Percentiles rank a stretch among this genome's conserved stretches.
Evolutionary conservation across 148 eudicot genomes (phyloP).

Genomic region (Heliamphora exappendiculata): DNA sequence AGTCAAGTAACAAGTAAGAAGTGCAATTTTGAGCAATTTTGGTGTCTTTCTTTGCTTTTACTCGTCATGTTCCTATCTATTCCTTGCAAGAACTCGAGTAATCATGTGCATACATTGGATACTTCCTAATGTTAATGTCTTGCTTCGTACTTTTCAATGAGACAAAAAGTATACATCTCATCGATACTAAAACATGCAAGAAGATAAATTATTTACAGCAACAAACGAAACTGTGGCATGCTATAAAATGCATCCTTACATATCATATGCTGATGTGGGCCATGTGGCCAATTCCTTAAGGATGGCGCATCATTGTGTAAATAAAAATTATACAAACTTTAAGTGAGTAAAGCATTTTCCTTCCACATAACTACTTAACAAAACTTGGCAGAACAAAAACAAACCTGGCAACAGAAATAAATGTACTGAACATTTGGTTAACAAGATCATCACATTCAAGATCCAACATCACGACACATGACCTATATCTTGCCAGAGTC

Average conservation of each 20-base stretch:
- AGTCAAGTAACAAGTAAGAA: neutral
- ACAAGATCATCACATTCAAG: constrained; percentile 95
- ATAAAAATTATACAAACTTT: neutral
- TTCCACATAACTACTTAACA: neutral
- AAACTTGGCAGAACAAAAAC: constrained; percentile 7
- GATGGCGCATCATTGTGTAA: neutral
- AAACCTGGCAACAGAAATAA: constrained; percentile 79
- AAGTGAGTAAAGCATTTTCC: neutral
- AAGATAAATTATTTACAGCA: neutral
- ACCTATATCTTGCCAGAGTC: constrained; percentile 90
- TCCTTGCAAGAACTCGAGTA: neutral
- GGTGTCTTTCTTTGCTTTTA: neutral
- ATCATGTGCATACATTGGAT: neutral
- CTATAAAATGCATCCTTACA: neutral
- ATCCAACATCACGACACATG: constrained; percentile 96
- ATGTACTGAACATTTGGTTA: constrained; percentile 77
- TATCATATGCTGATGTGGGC: neutral
- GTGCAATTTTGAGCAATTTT: neutral
- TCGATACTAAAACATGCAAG: too few relatives aligned
- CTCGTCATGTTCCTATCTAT: neutral
- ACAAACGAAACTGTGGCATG: neutral
- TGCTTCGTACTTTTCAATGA: too few relatives aligned
- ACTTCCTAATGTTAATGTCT: neutral
- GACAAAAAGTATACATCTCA: too few relatives aligned
- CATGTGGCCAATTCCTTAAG: neutral